phyloP scores from a whole-genome alignment of 306 rosid species.

The Albizia julibrissin region DNA sequence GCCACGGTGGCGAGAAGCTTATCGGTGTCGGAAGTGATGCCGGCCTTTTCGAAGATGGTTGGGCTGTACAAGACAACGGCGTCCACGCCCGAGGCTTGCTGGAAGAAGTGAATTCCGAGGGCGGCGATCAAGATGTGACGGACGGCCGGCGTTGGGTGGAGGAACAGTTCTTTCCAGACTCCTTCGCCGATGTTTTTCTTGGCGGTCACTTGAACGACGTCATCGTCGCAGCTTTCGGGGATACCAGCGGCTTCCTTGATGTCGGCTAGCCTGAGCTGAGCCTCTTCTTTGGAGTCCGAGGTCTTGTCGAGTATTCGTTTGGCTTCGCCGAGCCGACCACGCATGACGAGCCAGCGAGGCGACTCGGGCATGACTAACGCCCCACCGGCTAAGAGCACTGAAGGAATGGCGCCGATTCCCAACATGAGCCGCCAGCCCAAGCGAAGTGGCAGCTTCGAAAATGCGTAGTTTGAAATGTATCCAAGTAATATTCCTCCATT shows the following conservation, averaged over 20 bases:
- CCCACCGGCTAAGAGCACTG: constrained; percentile 49
- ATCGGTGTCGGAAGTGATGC: constrained; percentile 39
- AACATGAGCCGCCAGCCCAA: constrained; percentile 88
- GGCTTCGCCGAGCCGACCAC: constrained; percentile 74
- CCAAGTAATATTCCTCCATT: constrained; percentile 77
- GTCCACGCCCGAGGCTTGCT: constrained; percentile 79
- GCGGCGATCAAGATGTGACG: constrained; percentile 71
- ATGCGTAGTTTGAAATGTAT: constrained; percentile 74
- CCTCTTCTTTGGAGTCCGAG: constrained; percentile 62
- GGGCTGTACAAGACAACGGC: constrained; percentile 86
- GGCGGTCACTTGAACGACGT: constrained; percentile 41
- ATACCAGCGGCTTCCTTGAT: constrained; percentile 80
- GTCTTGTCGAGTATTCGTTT: constrained; percentile 59
- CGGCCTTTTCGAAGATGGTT: constrained; percentile 64
- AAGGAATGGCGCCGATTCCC: constrained; percentile 72
- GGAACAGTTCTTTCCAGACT: constrained; percentile 67
- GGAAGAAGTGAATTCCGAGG: constrained; percentile 82
- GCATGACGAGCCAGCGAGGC: constrained; percentile 88
- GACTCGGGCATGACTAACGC: constrained; percentile 86
- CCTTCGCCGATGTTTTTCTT: constrained; percentile 48
- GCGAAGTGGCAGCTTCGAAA: constrained; percentile 51
- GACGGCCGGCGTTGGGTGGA: constrained; percentile 68
- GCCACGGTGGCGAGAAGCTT: constrained; percentile 74
- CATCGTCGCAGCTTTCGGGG: constrained; percentile 56
- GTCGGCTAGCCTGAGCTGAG: constrained; percentile 59